A percentile compares a stretch with the other conserved stretches of the same genome.
phyloP scores from a whole-genome alignment of 164 flowering plant species.

The Aristolochia fimbriata region DNA sequence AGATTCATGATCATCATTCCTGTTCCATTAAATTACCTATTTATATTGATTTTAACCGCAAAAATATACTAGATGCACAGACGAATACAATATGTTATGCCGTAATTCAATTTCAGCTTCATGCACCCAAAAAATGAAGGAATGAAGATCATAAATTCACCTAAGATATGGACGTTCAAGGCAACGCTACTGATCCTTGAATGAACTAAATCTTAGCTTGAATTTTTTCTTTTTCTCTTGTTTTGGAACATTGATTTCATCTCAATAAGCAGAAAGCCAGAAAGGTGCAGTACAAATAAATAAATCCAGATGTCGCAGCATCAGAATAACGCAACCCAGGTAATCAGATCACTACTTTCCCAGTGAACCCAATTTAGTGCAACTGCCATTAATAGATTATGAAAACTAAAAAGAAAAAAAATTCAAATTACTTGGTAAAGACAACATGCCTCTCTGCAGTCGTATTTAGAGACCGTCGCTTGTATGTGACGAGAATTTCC shows the following conservation, averaged over 20 bases:
- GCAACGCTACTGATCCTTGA: no score
- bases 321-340: no score
- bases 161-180: no score
- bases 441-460: slow-evolving; percentile 14
- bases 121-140: no score
- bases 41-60: not conserved
- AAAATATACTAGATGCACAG: not conserved
- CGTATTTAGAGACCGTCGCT: slow-evolving; percentile 21
- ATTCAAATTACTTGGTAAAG: no score
- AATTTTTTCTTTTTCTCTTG: no score
- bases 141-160: no score
- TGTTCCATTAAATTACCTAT: slow-evolving; percentile 1
- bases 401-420: not conserved
- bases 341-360: not conserved
- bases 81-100: not conserved
- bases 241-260: no score
- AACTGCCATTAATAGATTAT: not conserved
- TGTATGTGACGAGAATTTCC: slow-evolving; percentile 30
- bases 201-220: no score
- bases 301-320: no score
- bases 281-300: no score
- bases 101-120: not conserved
- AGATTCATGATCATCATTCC: slow-evolving; percentile 5
- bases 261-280: no score
- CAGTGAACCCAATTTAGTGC: not conserved